Base-by-base conservation (phyloP, 352 stramenopile genomes). In the Phytophthora idaei region DNA sequence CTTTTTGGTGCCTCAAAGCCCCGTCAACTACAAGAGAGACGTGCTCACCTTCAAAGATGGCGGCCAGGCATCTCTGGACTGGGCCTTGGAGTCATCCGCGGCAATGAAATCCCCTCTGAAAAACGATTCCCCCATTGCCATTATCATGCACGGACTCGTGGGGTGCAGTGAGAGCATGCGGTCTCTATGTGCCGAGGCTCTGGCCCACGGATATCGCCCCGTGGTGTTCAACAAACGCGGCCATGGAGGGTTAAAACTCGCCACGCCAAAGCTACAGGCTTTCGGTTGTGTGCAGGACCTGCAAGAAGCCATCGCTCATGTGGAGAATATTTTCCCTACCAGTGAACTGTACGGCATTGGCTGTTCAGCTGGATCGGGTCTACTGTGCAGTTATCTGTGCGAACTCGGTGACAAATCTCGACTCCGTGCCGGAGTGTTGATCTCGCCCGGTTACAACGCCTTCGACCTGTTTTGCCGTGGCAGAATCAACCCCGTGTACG, bases 201-300 rank as follows among this genome's bases (percentile, higher is more conserved):
- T 91, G 27, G 27, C 48, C 2, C 69, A 78, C 28, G 87, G 87
- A 7, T 93, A 90, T 70, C 81, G 87, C 2, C 85, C 87, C 4
- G 87, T 95, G 7, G 87, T 92, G 21, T 95, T 93, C 57, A 95
- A 93, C 69, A 95, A 95, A 73, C 78, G 87, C 50, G 87, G 87
- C 9, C 87, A 95, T 32, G 87, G 87, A 25, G 83, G 84, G 4
- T 46, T 91, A 42, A 66, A 71, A 45, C 76, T 94, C 27, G 27
- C 79, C 12, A 92, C 83, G 3, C 84, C 86, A 28, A 87, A 76
- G 66, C 71, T 94, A 9, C 86, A 94, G 57, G 69, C 55, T 15
- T 94, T 94, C 66, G 86, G 86, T n/a, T 89, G 76, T 50, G 77
- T 90, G 0, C 62, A 68, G 21, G 86, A 94, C 52, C 72, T 93